Base-by-base conservation (phyloP, 2,329 filamentous ascomycete species). In the Colletotrichum agaves region DNA sequence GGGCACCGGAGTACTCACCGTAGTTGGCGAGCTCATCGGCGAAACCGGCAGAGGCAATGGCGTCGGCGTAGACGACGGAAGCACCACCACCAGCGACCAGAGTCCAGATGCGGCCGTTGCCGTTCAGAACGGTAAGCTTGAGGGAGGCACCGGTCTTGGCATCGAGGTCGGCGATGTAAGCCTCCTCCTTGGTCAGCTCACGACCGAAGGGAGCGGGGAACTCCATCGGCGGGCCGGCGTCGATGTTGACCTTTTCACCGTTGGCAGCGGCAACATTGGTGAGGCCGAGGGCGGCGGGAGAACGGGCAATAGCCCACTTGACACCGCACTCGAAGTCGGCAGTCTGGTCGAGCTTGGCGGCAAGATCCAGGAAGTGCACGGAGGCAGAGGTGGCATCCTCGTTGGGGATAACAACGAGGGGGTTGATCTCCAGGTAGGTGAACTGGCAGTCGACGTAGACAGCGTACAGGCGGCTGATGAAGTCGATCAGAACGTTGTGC, bases 361-460 rank as follows among this genome's bases (percentile, higher is more conserved):
- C 96, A 79, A 99, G 88, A 85, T 99, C 96, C 74, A 99, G 90
- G 90, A 99, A 99, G 89, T 98, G 89, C 61, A 99, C 96, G 46
- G 94, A 91, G 65, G 96, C 96, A 67, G 94, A 97, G 74, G 95
- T 98, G 78, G 88, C 92, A 75, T 94, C 90, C 73, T 88, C 91
- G 82, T 98, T 98, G 81, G 96, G 96, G 76, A 99, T 95, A 79
- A 98, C 96, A 70, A 99, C 96, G 72, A 99, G 87, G 74, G 96
- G 96, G 90, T 99, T 99, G 88, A 99, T 99, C 85, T 99, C 96
- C 75, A 99, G 93, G 87, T 99, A 99, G 78, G 96, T 98, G 89
- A 99, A 99, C 84, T 99, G 96, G 90, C 93, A 97, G 87, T 99
- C 96, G 72, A 98, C 96, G 78, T 98, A 99, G 84, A 99, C 96